Percentiles rank a stretch among this genome's conserved stretches.
phyloP scores from a whole-genome alignment of 192 early-diverging fungal genomes.

The Coemansia furcata region DNA sequence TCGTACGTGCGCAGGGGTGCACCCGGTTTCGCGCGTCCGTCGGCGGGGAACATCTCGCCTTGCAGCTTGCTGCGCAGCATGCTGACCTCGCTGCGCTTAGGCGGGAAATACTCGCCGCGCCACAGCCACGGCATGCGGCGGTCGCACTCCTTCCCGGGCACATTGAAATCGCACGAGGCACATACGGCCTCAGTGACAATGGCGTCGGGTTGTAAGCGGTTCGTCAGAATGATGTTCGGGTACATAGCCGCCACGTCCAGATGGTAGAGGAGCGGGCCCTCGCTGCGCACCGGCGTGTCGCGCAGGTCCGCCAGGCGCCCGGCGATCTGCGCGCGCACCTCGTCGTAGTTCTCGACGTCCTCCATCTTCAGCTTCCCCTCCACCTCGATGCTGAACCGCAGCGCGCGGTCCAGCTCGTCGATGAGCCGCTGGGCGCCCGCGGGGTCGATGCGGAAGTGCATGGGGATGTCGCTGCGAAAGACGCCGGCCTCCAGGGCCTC shows the following conservation, averaged over 20 bases:
- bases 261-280: conserved; percentile 91
- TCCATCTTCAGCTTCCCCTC: conserved; percentile 75
- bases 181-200: conserved; percentile 87
- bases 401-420: conserved; percentile 84
- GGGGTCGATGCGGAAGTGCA: conserved; percentile 76
- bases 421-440: conserved; percentile 81
- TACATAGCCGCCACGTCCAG: conserved; percentile 99
- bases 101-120: conserved; percentile 95
- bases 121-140: conserved; percentile 95
- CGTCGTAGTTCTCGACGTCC: conserved; percentile 86
- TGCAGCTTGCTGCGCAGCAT: conserved; percentile 90
- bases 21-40: conserved; percentile 41
- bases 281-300: conserved; percentile 74
- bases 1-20: conserved; percentile 62
- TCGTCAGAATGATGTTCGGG: conserved; percentile 98
- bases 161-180: conserved; percentile 91
- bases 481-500: conserved; percentile 99
- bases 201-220: conserved; percentile 96
- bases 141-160: conserved; percentile 83
- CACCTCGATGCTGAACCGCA: conserved; percentile 84
- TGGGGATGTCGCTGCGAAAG: conserved; percentile 89
- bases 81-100: conserved; percentile 82
- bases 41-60: conserved; percentile 74
- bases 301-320: conserved; percentile 66
- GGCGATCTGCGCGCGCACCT: conserved; percentile 72